Conservation (phyloP, 179 eudicot species). For the Amaranthus tricolor region DNA sequence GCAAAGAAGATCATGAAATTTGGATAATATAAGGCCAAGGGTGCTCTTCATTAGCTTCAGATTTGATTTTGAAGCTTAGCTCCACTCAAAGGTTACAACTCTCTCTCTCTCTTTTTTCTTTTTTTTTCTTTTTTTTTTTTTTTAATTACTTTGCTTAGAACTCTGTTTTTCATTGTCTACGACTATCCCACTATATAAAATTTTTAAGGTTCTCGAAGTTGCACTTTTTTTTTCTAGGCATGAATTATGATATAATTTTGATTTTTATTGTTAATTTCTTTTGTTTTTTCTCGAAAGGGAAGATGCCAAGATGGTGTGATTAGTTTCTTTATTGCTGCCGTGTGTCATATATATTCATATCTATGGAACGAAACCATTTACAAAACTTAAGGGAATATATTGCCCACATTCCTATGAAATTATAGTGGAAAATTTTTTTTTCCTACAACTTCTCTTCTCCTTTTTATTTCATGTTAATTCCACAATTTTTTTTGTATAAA, state of each 20-base stretch:
- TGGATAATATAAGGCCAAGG: background rate
- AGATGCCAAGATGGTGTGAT: background rate
- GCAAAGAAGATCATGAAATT: constrained; percentile 17
- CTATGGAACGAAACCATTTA: no score
- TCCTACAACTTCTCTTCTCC: background rate
- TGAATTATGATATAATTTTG: background rate
- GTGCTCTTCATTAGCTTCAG: background rate
- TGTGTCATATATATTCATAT: background rate
- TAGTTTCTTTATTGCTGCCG: background rate
- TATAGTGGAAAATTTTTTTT: background rate
- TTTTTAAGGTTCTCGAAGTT: no score
- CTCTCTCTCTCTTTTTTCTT: background rate
- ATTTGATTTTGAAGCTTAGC: constrained; percentile 11
- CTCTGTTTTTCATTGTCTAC: no score
- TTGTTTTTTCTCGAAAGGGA: background rate
- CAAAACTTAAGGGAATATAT: no score
- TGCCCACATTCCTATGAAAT: no score
- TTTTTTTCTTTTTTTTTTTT: no score
- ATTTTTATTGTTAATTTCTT: background rate
- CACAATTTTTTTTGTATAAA: background rate
- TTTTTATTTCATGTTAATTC: background rate
- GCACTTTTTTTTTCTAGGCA: no score
- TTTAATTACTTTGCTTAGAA: no score
- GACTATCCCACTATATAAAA: no score
- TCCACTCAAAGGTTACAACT: constrained; percentile 7